Percentiles rank a stretch among this genome's conserved stretches.
Conservation (phyloP, 1,284 basidiomycete genomes). For the Sparassis latifolia region DNA sequence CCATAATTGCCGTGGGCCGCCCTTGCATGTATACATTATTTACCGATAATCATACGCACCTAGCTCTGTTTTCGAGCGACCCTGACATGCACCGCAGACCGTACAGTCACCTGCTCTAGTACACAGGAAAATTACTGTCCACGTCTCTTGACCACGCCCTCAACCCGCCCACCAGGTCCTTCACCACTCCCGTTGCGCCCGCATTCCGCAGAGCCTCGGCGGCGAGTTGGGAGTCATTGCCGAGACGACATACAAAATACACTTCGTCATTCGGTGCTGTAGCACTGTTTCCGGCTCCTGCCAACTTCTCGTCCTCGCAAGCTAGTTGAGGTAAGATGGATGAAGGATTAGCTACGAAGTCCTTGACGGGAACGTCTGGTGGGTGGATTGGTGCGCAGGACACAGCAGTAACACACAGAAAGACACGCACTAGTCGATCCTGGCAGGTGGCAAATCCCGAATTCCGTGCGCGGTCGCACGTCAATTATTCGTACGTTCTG, state of each 20-base stretch:
- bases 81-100: no score
- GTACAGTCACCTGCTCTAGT: slow-evolving; percentile 33
- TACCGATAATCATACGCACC: no score
- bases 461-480: slow-evolving; percentile 79
- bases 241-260: slow-evolving; percentile 78
- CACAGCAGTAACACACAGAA: no score
- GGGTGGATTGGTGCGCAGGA: no score
- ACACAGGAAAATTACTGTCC: slow-evolving; percentile 72
- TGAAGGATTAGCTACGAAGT: slow-evolving; percentile 53
- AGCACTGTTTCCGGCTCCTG: neutral
- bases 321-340: slow-evolving; percentile 26
- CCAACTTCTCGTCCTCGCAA: slow-evolving; percentile 13
- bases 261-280: slow-evolving; percentile 13
- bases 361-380: slow-evolving; percentile 62
- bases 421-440: slow-evolving; percentile 63
- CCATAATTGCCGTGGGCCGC: neutral
- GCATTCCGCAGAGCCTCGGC: slow-evolving; percentile 58
- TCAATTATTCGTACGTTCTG: slow-evolving; percentile 59
- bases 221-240: slow-evolving; percentile 92
- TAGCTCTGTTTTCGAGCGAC: no score
- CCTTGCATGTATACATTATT: no score
- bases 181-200: slow-evolving; percentile 34
- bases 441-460: slow-evolving; percentile 80
- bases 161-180: slow-evolving; percentile 77
- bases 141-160: slow-evolving; percentile 70